Evolutionary conservation across 805 yeast genomes (phyloP).

Genomic region (Candida lessepsii): DNA sequence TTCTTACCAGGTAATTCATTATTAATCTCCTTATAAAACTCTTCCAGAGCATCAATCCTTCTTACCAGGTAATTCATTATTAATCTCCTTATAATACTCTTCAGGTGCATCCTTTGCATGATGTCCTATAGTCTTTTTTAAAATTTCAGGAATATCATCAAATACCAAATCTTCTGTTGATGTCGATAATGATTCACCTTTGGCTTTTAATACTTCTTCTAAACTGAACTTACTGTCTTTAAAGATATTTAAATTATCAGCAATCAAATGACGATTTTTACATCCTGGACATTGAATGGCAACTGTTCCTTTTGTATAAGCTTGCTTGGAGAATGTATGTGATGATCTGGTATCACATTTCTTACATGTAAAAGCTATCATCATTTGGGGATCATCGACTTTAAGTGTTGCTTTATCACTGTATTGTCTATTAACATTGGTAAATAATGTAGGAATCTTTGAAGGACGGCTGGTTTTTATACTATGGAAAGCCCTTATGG

Average conservation of each 20-base stretch:
- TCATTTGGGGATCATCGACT: conserved; percentile 72
- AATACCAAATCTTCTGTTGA: conserved; percentile 67
- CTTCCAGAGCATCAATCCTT: neutral
- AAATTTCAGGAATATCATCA: conserved; percentile 62
- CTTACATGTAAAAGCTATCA: conserved; percentile 92
- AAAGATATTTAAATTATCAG: conserved; percentile 71
- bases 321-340: conserved; percentile 90
- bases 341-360: conserved; percentile 80
- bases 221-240: conserved; percentile 75
- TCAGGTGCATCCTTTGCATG: conserved; percentile 68
- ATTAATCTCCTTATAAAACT: too few species aligned
- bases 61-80: conserved; percentile 12
- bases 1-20: too few species aligned
- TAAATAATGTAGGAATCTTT: too few species aligned
- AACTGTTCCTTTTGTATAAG: conserved; percentile 83
- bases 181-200: conserved; percentile 73
- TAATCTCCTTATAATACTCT: conserved; percentile 20
- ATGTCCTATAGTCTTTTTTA: conserved; percentile 53
- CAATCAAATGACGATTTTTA: conserved; percentile 81
- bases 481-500: too few species aligned
- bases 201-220: conserved; percentile 70
- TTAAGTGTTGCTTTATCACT: conserved; percentile 32
- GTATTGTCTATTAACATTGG: neutral
- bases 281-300: conserved; percentile 92
- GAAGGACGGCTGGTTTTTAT: too few species aligned